Evolutionary conservation across 1,284 basidiomycete species (phyloP), one percentile per base, ranked within the genome.

Genomic region (Austroboletus niveus): DNA sequence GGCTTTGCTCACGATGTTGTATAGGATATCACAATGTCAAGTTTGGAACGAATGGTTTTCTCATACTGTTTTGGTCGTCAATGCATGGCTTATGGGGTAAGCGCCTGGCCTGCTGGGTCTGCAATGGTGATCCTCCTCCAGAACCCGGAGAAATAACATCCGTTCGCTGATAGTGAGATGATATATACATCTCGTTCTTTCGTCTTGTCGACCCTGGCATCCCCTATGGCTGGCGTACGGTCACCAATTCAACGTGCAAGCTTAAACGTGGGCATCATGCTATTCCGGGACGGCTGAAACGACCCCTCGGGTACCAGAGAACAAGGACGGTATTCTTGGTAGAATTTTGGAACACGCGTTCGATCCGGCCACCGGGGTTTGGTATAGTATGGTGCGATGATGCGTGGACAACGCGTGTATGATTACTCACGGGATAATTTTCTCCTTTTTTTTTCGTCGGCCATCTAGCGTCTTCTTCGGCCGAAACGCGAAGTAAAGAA

Each of bases 341-440:
- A 34, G 51, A 46, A 51, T 47, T 35, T 45, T 48, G 35, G 61
- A 62, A 55, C 60, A 61, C 7, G 45, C 49, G 32, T 45, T 47
- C 38, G 24, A 35, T 40, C 41, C 24, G 30, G 40, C 38, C 32
- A 39, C 35, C 42, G 24, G 36, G 36, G 32, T 47, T 49, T 34
- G 9, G 32, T 34, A 10, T 9, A n/a, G 42, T 14, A 42, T 42
- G 34, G 50, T 2, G 9, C 42, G 20, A 27, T 31, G 39, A 38
- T 38, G 49, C 55, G 31, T 56, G 60, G 42, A 8, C 46, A 15
- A 27, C 14, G 51, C 59, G 40, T 59, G 63, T 51, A 42, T 31
- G 46, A 52, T 64, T 52, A 64, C 55, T 41, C 56, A 36, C 15
- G 31, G 35, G 17, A 24, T 34, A 42, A 47, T 22, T 8, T 8